Base-by-base conservation (phyloP, 2,329 filamentous ascomycete genomes). In the Mariannaea sp. region DNA sequence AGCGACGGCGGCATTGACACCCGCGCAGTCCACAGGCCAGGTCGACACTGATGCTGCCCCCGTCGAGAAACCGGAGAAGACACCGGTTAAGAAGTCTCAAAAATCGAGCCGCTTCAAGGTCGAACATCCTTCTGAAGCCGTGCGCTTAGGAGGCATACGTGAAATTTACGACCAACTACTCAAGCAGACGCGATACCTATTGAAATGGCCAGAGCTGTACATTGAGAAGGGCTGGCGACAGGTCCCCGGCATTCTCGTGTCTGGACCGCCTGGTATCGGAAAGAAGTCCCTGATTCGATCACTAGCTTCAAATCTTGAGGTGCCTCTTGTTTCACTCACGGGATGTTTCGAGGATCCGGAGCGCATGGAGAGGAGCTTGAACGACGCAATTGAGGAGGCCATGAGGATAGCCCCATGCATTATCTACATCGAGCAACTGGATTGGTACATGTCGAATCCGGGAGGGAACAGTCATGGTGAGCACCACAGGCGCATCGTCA, bases 351-450 rank as follows among this genome's bases (percentile, higher is more conserved):
- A 65, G 2, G 73, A 75, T n/a, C 63, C 64, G 0, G 75, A 77
- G 35, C 71, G 72, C 22, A 58, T 75, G 50, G 71, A 72, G 29
- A 75, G 69, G 61, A 72, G 69, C 27, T 53, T 77, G 0, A 62
- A 64, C 3, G 75, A 77, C 17, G 73, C 72, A 2, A 59, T 77
- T 1, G 92, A 97, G 10, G 90, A 94, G 66, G 94, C 94, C 0
- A 90, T 90, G 69, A 82, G 84, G 49, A 80, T 92, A 30, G 92
- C 93, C 0, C 94, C 94, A 0, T 96, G 91, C 65, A 79, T 99
- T 5, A 81, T 99, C 4, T 95, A 97, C 66, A 89, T 97, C 52
- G 92, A 96, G 62, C 88, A 96, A 62, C 90, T 97, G 46, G 92
- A 99, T 71, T 59, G 62, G 52, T 87, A 88, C 4, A 94, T 97